phyloP scores from a whole-genome alignment of 805 yeast species.

The Lachancea lanzarotensis region DNA sequence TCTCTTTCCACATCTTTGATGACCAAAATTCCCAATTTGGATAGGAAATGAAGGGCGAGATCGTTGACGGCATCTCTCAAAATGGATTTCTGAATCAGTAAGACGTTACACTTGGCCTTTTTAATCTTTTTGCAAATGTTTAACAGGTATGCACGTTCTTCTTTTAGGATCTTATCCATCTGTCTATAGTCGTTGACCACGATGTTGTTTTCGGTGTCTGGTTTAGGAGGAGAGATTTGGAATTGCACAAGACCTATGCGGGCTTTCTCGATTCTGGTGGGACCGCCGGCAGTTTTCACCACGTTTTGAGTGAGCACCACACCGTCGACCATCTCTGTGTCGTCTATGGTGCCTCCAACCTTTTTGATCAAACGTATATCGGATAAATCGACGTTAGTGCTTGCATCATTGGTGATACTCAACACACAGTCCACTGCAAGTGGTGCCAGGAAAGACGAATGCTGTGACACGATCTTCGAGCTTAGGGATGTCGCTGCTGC shows the following conservation, averaged over 20 bases:
- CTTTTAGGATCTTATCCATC: conserved; percentile 97
- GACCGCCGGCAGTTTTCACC: conserved; percentile 89
- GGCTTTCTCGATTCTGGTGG: conserved; percentile 90
- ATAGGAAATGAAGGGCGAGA: conserved; percentile 86
- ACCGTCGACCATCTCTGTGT: conserved; percentile 88
- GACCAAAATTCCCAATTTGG: conserved; percentile 89
- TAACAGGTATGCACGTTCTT: conserved; percentile 91
- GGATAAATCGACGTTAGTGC: conserved; percentile 70
- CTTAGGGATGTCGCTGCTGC: conserved; percentile 94
- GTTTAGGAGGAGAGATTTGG: conserved; percentile 94
- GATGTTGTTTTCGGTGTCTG: conserved; percentile 95
- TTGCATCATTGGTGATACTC: conserved; percentile 56
- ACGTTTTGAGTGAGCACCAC: conserved; percentile 89
- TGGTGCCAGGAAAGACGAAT: conserved; percentile 79
- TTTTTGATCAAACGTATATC: conserved; percentile 88
- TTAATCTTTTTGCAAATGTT: conserved; percentile 94
- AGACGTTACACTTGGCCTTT: conserved; percentile 91
- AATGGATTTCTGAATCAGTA: conserved; percentile 87
- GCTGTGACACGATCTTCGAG: conserved; percentile 93
- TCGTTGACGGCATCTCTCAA: conserved; percentile 93
- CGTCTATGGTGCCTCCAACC: conserved; percentile 97
- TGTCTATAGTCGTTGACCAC: conserved; percentile 97
- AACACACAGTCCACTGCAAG: conserved; percentile 91
- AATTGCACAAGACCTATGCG: conserved; percentile 84
- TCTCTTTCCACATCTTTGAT: conserved; percentile 94